phyloP scores from a whole-genome alignment of 768 basidiomycete genomes.

The Daedaleopsis sinensis region DNA sequence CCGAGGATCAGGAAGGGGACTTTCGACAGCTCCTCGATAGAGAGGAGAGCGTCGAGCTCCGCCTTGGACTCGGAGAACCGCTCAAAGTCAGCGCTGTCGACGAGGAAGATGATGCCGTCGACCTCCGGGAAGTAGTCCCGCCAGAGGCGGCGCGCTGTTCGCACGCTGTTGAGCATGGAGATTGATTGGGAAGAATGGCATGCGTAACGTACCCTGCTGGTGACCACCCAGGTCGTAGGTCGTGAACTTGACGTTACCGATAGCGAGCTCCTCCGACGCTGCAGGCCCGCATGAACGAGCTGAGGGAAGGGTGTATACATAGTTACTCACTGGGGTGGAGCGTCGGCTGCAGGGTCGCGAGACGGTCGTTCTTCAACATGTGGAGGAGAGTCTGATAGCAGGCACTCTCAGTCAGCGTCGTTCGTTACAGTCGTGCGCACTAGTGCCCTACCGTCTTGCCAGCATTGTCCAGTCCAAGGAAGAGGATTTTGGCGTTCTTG shows the following conservation, averaged over 20 bases:
- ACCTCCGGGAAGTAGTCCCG: constrained; percentile 99
- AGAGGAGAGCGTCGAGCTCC: constrained; percentile 93
- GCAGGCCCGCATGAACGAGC: not conserved
- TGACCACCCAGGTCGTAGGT: constrained; percentile 99
- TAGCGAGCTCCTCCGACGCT: constrained; percentile 99
- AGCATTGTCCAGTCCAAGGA: constrained; percentile 98
- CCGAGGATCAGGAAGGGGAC: constrained; percentile 98
- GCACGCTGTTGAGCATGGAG: not conserved
- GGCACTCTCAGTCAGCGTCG: not conserved
- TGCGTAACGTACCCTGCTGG: constrained; percentile 72
- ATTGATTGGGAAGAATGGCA: not conserved
- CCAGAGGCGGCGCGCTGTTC: constrained; percentile 92
- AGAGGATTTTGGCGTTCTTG: constrained; percentile 99
- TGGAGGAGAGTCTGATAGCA: constrained; percentile 82
- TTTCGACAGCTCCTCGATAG: constrained; percentile 92
- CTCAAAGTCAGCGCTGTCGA: constrained; percentile 96
- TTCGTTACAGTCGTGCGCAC: not conserved
- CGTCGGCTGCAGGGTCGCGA: constrained; percentile 97
- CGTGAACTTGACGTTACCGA: constrained; percentile 98
- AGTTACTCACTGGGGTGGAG: constrained; percentile 86
- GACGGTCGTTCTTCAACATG: constrained; percentile 99
- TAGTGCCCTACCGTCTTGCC: constrained; percentile 84
- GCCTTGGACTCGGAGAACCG: constrained; percentile 96
- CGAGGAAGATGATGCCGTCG: constrained; percentile 97
- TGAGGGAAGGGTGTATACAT: not conserved